Evolutionary conservation across 108 stramenopile species (phyloP), one percentile per base, ranked within the genome.

Genomic region (Nitzschia inconspicua): DNA sequence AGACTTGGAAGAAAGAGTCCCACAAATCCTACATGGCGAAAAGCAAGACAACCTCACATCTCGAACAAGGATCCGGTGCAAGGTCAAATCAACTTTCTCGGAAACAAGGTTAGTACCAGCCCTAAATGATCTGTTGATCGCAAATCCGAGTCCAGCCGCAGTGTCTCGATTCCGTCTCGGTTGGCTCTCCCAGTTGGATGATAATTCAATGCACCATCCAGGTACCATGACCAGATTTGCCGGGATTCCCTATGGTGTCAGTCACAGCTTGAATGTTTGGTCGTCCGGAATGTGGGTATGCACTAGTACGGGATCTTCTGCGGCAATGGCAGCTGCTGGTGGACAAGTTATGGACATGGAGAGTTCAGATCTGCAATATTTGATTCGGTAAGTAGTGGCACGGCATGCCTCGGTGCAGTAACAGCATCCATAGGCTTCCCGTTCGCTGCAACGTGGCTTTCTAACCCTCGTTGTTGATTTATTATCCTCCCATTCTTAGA

Each of bases 61-160:
- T 19, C 53, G 97, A 48, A 78, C 90, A 6, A 66, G 97, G 37
- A 89, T 96, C 31, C 91, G 92, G 25, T 89, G 92, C 48, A 72
- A 90, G 36, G 92, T 98, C 41, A 88, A 93, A 51, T 79, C 83
- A 6, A 92, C 95, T 3, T 93, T 96, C 73, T 94, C 92, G 0
- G 97, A 98, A 75, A 96, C 95, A 22, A 76, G 77, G 22, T 77
- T 98, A 2, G 95, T 95, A 8, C 97, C 97, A 9, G 92, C 95
- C 5, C 66, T 98, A 59, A 98, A 98, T 75, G 97, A 98, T 76
- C 67, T 98, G 43, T 75, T 98, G 16, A 76, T 98, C 44, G 78
- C 97, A n/a, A 94, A 98, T 74, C 95, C 97, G 0, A 86, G 72
- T 57, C 97, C 97, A 5, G 97, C 93, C 0, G 89, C 93, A 5